Evolutionary conservation across 306 rosid genomes (phyloP), one percentile per base, ranked within the genome.

Genomic region (Fragaria ananassa): DNA sequence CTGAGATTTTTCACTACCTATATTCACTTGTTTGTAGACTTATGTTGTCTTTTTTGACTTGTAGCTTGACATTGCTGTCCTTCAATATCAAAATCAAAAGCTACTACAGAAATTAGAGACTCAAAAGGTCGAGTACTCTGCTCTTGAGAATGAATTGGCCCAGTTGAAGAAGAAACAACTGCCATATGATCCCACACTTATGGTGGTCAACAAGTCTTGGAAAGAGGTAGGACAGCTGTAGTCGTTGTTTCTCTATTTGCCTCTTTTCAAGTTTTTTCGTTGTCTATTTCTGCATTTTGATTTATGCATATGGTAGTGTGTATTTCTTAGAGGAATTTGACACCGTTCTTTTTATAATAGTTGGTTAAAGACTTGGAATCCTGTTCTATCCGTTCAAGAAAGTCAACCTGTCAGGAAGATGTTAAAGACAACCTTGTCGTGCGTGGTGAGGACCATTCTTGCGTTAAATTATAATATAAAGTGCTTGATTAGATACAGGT

Each of bases 1-100:
- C 31, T 6, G 34, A 10, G 49, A 64, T 10, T 44, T 61, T 18
- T 19, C 23, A 11, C 50, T 45, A 15, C 25, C n/a, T 63, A 23
- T 23, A 68, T 19, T 21, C 71, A 3, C 64, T 31, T 83, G 67
- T 68, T 72, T 60, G 35, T 73, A 13, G 75, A 77, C 82, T 77
- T 67, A 21, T 75, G 21, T 81, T 80, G 63, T 75, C 23, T 75
- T 31, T 79, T 77, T 74, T 51, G 34, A 83, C 75, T 25, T 89
- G 80, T 83, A 96, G 99, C 90, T 91, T 82, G 97, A 91, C 79
- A 83, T 92, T 81, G 67, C 91, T 68, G 91, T 96, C 75, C 93
- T 96, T 85, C 96, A 92, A 81, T 89, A 65, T 87, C 98, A 89
- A 86, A 96, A 92, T 82, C 96, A 92, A 86, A 96, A 89, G 86